These are phyloP conservation scores for Candida pseudoviswanathii DNA, from an alignment of 1,139 yeast genomes.

Conservation along the genomic window DNA sequence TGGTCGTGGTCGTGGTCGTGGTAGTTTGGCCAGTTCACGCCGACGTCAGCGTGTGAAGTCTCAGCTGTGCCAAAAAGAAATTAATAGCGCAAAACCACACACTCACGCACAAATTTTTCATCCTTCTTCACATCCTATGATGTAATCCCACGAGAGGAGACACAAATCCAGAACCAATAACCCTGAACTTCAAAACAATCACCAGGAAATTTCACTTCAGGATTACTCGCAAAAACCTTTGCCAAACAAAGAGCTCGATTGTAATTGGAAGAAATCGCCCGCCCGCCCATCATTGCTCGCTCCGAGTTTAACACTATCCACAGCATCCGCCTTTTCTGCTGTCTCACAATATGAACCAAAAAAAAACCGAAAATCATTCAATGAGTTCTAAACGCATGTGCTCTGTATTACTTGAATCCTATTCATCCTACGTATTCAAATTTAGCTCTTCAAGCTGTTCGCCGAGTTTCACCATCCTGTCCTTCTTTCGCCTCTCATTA, in stretches of 20 bases:
- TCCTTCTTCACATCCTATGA: background rate
- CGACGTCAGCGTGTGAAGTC: too few species aligned
- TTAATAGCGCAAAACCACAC: background rate
- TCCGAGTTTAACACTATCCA: background rate
- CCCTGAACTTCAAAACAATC: background rate
- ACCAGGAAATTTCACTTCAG: background rate
- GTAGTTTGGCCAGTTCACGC: background rate
- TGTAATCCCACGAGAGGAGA: background rate
- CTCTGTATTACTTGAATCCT: background rate
- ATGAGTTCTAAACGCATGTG: background rate
- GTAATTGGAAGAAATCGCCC: background rate
- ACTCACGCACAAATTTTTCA: background rate
- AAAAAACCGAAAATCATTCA: too few species aligned
- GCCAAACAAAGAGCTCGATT: background rate
- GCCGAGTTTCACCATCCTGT: slow-evolving; percentile 34
- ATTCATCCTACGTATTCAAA: slow-evolving; percentile 3
- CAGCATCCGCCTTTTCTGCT: too few species aligned
- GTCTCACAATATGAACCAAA: too few species aligned
- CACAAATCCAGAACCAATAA: background rate
- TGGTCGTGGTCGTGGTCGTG: background rate
- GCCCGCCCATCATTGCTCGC: background rate
- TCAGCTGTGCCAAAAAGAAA: background rate
- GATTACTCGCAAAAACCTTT: too few species aligned
- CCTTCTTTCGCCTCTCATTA: slow-evolving; percentile 35
- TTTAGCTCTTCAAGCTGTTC: slow-evolving; percentile 31